Evolutionary conservation across 2,329 filamentous ascomycete species (phyloP).

Genomic region (Thielaviopsis musarum): DNA sequence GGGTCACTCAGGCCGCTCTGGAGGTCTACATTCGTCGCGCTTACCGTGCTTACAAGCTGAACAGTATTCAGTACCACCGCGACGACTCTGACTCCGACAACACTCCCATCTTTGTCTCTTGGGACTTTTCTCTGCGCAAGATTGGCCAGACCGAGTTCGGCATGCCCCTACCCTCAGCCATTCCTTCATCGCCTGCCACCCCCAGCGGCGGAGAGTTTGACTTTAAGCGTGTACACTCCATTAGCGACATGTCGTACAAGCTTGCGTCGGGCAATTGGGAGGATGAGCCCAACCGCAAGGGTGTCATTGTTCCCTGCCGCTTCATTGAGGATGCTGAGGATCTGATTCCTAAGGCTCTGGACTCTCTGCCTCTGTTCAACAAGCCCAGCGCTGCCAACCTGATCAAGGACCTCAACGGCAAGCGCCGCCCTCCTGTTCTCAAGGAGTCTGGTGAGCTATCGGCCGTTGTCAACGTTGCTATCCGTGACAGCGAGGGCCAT

Average conservation of each 20-base stretch:
- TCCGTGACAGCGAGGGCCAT: slow-evolving; percentile 70
- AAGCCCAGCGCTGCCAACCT: slow-evolving; percentile 38
- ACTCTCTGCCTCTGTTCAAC: slow-evolving; percentile 51
- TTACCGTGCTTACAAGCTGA: slow-evolving; percentile 88
- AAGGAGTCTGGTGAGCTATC: slow-evolving; percentile 61
- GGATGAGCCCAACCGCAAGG: slow-evolving; percentile 69
- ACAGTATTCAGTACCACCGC: slow-evolving; percentile 78
- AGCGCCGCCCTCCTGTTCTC: slow-evolving; percentile 44
- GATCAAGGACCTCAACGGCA: slow-evolving; percentile 56
- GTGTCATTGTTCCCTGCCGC: slow-evolving; percentile 83
- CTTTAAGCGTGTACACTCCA: slow-evolving; percentile 78
- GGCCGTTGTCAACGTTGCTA: slow-evolving; percentile 80
- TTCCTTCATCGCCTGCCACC: slow-evolving; percentile 70
- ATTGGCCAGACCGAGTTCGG: slow-evolving; percentile 84
- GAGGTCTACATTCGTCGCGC: slow-evolving; percentile 94
- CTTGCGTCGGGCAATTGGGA: slow-evolving; percentile 49
- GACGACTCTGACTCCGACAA: slow-evolving; percentile 54
- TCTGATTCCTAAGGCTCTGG: slow-evolving; percentile 64
- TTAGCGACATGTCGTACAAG: slow-evolving; percentile 83
- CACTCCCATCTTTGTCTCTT: slow-evolving; percentile 60
- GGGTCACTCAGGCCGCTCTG: slow-evolving; percentile 82
- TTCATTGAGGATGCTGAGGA: slow-evolving; percentile 94
- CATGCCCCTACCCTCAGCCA: slow-evolving; percentile 59
- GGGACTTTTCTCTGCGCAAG: slow-evolving; percentile 93
- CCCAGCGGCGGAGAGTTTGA: slow-evolving; percentile 40